phyloP scores from a whole-genome alignment of 2,329 filamentous ascomycete species.

The Diaporthe sp. region DNA sequence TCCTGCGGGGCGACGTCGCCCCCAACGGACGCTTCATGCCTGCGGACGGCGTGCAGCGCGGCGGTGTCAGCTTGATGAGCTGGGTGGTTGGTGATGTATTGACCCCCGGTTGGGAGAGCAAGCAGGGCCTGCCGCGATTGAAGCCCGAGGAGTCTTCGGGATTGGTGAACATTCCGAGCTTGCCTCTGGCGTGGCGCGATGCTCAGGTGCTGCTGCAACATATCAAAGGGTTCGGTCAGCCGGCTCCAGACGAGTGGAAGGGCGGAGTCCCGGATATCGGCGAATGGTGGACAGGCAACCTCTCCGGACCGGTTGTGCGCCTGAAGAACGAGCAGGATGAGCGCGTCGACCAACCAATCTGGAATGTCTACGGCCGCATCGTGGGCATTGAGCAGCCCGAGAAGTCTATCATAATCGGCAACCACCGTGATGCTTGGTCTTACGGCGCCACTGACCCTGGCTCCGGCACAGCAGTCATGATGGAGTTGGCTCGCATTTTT shows the following conservation, averaged over 20 bases:
- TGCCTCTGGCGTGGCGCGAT: conserved; percentile 92
- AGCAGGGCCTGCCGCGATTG: conserved; percentile 73
- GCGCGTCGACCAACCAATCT: conserved; percentile 84
- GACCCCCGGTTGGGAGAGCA: conserved; percentile 88
- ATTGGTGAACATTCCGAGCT: conserved; percentile 86
- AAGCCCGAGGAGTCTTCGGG: conserved; percentile 78
- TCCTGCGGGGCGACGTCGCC: conserved; percentile 78
- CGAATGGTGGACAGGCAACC: conserved; percentile 89
- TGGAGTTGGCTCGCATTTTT: conserved; percentile 89
- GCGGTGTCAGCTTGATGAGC: conserved; percentile 83
- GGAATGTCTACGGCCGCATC: conserved; percentile 91
- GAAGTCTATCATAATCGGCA: conserved; percentile 91
- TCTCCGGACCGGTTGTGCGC: conserved; percentile 81
- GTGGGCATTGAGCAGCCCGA: conserved; percentile 85
- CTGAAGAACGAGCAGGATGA: conserved; percentile 92
- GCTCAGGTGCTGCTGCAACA: conserved; percentile 83
- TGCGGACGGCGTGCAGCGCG: conserved; percentile 85
- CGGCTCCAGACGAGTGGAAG: conserved; percentile 78
- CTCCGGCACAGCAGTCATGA: conserved; percentile 89
- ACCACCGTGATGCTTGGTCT: conserved; percentile 93
- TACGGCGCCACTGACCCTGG: conserved; percentile 90
- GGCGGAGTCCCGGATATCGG: conserved; percentile 82
- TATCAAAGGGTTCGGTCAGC: conserved; percentile 80
- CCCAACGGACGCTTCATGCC: conserved; percentile 87
- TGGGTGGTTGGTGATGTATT: conserved; percentile 93